A percentile compares a stretch with the other conserved stretches of the same genome.
Conservation (phyloP, 1,139 yeast genomes). For the Candida tetrigidarum region DNA sequence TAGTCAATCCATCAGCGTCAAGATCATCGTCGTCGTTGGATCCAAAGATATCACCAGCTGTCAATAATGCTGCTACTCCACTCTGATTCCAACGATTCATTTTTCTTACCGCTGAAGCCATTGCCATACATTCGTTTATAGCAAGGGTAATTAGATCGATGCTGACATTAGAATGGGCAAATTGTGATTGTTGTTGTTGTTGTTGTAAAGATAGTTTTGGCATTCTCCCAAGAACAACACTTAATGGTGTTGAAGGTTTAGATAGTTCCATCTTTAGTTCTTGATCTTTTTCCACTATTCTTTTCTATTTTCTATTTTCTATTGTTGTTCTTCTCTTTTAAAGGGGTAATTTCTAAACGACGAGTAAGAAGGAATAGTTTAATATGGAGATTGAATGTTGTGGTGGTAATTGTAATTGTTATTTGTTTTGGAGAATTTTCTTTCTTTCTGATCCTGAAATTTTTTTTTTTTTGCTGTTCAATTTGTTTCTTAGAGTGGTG, state of each 20-base stretch:
- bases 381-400: not conserved
- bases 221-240: conserved; percentile 4
- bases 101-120: conserved; percentile 92
- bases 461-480: conserved; percentile 5
- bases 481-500: too few species aligned
- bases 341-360: not conserved
- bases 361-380: not conserved
- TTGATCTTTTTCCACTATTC: not conserved
- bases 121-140: conserved; percentile 84
- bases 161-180: conserved; percentile 27
- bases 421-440: not conserved
- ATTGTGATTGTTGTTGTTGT: conserved; percentile 1
- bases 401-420: not conserved
- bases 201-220: conserved; percentile 3
- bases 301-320: not conserved
- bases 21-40: conserved; percentile 13
- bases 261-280: conserved; percentile 6
- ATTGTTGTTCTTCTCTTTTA: not conserved
- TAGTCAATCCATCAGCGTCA: conserved; percentile 38
- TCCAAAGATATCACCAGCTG: conserved; percentile 54
- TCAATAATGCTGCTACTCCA: conserved; percentile 87
- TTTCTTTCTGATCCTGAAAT: conserved; percentile 3
- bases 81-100: conserved; percentile 79
- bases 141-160: conserved; percentile 84
- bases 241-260: conserved; percentile 7